Evolutionary conservation across 768 basidiomycete genomes (phyloP).

Genomic region (Mycena epipterygia): DNA sequence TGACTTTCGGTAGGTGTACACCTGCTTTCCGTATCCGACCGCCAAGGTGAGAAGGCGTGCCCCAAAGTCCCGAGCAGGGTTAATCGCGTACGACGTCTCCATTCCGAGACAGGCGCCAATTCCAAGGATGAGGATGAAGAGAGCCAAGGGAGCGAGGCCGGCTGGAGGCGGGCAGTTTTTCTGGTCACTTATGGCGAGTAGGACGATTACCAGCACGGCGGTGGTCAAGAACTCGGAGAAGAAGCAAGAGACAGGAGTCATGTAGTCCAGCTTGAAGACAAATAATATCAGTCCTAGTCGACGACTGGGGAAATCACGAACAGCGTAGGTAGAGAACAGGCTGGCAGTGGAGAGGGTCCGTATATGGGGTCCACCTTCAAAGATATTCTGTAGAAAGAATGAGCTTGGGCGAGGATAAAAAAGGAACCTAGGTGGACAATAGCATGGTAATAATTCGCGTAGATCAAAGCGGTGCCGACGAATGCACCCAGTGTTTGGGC

Average conservation of each 20-base stretch:
- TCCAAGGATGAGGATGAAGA: constrained; percentile 20
- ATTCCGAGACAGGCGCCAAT: constrained; percentile 62
- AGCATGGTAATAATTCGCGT: constrained; percentile 79
- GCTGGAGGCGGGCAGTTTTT: not conserved
- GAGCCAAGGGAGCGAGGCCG: not conserved
- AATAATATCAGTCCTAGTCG: not conserved
- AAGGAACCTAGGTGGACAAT: constrained; percentile 50
- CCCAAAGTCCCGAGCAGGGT: constrained; percentile 69
- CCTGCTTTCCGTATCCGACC: not conserved
- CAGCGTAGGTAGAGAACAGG: constrained; percentile 73
- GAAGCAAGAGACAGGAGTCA: not conserved
- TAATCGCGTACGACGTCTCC: constrained; percentile 64
- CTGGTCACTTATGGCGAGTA: not conserved
- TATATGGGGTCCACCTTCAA: constrained; percentile 68
- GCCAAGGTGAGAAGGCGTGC: constrained; percentile 74
- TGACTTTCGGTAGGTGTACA: not conserved
- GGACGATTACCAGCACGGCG: not conserved
- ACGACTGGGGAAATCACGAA: constrained; percentile 44
- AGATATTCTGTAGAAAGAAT: constrained; percentile 49
- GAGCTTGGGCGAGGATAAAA: not conserved
- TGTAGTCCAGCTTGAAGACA: not conserved
- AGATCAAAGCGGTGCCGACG: constrained; percentile 72
- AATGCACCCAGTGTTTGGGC: constrained; percentile 77
- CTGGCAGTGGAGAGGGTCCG: constrained; percentile 70
- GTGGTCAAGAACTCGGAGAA: not conserved